A percentile compares a stretch with the other conserved stretches of the same genome.
Conservation (phyloP, 768 basidiomycete genomes). For the Kwoniella mangroviensis region DNA sequence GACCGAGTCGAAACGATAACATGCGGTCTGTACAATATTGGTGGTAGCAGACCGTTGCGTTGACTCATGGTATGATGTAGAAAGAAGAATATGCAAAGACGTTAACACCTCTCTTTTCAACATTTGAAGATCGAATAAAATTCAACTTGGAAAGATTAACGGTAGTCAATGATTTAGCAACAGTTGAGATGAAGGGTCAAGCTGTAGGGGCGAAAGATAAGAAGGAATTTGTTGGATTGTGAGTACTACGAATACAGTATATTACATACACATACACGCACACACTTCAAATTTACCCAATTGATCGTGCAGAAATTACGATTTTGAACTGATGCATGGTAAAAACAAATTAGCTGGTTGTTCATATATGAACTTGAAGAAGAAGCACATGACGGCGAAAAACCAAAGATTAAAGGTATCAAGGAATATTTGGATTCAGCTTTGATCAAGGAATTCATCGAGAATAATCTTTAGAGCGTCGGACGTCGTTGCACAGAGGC, state of each 20-base stretch:
- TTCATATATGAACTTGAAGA: conserved; percentile 10
- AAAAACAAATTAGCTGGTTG: too few species aligned
- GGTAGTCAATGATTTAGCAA: conserved; percentile 2
- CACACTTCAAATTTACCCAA: too few species aligned
- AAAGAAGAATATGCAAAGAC: background rate
- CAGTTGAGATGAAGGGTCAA: background rate
- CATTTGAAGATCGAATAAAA: background rate
- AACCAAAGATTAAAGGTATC: conserved; percentile 9
- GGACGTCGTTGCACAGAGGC: background rate
- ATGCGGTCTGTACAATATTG: too few species aligned
- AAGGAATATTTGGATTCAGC: conserved; percentile 15
- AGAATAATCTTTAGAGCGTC: background rate
- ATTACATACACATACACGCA: too few species aligned
- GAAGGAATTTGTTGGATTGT: conserved; percentile 2
- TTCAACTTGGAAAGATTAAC: background rate
- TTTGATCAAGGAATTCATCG: conserved; percentile 8
- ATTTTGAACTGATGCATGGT: too few species aligned
- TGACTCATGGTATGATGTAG: too few species aligned
- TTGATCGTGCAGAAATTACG: too few species aligned
- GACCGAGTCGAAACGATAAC: background rate
- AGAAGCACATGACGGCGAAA: background rate
- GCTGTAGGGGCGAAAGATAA: conserved; percentile 3
- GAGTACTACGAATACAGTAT: too few species aligned
- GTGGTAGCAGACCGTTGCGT: too few species aligned
- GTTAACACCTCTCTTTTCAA: background rate